These are phyloP conservation scores for Candida sphagnicola DNA, from an alignment of 805 yeast genomes.

Conservation along the genomic window DNA sequence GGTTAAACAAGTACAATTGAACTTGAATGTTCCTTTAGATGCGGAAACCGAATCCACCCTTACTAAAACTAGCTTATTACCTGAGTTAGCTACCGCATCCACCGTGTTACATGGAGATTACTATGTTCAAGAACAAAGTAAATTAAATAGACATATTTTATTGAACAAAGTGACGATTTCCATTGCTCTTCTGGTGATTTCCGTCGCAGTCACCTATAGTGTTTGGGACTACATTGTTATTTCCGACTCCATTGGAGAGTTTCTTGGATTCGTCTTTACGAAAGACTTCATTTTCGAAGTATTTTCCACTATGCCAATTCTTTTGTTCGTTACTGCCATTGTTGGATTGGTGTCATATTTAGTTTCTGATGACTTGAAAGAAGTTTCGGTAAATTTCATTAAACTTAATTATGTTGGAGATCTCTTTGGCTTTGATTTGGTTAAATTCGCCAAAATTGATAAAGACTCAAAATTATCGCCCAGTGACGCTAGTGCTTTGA, in stretches of 20 bases:
- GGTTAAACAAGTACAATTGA: slow-evolving; percentile 49
- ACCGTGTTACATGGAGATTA: slow-evolving; percentile 63
- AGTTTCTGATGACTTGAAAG: slow-evolving; percentile 46
- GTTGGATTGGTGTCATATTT: slow-evolving; percentile 36
- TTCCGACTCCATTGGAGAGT: slow-evolving; percentile 28
- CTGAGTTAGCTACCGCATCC: slow-evolving; percentile 57
- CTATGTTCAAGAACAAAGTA: slow-evolving; percentile 43
- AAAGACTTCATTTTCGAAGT: slow-evolving; percentile 21
- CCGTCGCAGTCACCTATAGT: slow-evolving; percentile 18
- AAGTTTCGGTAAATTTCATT: slow-evolving; percentile 27
- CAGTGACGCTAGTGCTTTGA: no score
- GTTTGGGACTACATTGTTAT: slow-evolving; percentile 27
- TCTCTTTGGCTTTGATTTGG: slow-evolving; percentile 51
- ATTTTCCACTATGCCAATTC: slow-evolving; percentile 30
- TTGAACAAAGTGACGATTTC: slow-evolving; percentile 28
- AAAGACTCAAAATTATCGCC: slow-evolving; percentile 13
- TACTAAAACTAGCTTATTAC: slow-evolving; percentile 44
- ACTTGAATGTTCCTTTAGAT: slow-evolving; percentile 54
- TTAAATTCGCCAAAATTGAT: slow-evolving; percentile 37
- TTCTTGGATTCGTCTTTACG: slow-evolving; percentile 18
- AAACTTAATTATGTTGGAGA: slow-evolving; percentile 18
- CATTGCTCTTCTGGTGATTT: slow-evolving; percentile 8
- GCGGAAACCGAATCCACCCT: slow-evolving; percentile 50
- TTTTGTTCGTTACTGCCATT: slow-evolving; percentile 33
- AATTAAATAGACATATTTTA: slow-evolving; percentile 42